Conservation (phyloP, 306 rosid species). For the Cicer judaicum region DNA sequence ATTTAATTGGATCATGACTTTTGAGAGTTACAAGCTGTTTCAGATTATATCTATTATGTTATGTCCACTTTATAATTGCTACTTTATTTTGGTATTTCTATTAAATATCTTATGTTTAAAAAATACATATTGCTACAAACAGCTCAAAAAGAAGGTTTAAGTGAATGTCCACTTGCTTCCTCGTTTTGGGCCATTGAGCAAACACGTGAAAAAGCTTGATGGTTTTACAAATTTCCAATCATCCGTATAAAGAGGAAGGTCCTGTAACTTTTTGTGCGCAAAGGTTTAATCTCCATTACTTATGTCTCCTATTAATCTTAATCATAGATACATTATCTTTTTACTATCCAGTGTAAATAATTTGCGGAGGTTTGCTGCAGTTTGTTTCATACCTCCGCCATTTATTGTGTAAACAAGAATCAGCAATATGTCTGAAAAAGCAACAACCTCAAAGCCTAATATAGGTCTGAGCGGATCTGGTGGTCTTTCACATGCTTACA, state of each 20-base stretch:
- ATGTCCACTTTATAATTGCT: slow-evolving; percentile 18
- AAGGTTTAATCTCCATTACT: slow-evolving; percentile 42
- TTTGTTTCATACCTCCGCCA: slow-evolving; percentile 31
- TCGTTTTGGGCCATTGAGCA: slow-evolving; percentile 32
- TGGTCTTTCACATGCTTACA: slow-evolving; percentile 90
- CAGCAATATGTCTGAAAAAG: slow-evolving; percentile 73
- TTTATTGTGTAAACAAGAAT: slow-evolving; percentile 39
- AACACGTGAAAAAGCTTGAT: slow-evolving; percentile 38
- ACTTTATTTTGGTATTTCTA: slow-evolving; percentile 35
- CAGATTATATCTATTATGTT: slow-evolving; percentile 12
- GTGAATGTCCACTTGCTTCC: slow-evolving; percentile 30
- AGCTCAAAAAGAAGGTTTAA: slow-evolving; percentile 76
- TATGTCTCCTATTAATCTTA: slow-evolving; percentile 30
- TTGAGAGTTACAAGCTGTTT: slow-evolving; percentile 34
- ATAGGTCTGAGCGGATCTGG: slow-evolving; percentile 72
- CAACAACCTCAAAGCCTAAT: slow-evolving; percentile 80
- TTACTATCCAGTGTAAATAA: slow-evolving; percentile 44
- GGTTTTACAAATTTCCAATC: slow-evolving; percentile 44
- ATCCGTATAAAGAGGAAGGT: slow-evolving; percentile 29
- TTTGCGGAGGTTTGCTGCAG: slow-evolving; percentile 41
- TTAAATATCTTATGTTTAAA: slow-evolving; percentile 33
- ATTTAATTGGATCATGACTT: slow-evolving; percentile 36
- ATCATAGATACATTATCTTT: slow-evolving; percentile 41
- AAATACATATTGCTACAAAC: slow-evolving; percentile 36
- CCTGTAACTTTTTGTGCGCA: slow-evolving; percentile 23